Conservation (phyloP, 352 stramenopile species). For the Aphanomyces stellatus region DNA sequence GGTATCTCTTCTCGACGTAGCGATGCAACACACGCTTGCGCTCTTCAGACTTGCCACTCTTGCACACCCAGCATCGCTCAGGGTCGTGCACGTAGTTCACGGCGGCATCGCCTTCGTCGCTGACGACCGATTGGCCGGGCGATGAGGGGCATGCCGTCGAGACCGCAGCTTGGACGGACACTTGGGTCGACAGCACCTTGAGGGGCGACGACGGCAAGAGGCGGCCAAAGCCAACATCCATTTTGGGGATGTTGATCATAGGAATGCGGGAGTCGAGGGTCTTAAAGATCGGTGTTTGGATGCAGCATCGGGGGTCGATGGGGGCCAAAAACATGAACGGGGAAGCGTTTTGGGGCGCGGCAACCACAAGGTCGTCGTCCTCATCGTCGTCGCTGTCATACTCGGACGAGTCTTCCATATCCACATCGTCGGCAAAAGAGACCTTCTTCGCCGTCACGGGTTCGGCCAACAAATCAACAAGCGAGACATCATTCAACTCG, state of each 20-base stretch:
- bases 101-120: conserved; percentile 38
- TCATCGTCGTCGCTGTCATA: conserved; percentile 26
- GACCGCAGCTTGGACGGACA: conserved; percentile 14
- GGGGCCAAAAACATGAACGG: conserved; percentile 29
- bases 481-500: not conserved
- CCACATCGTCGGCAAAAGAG: conserved; percentile 21
- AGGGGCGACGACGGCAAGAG: conserved; percentile 21
- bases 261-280: conserved; percentile 71
- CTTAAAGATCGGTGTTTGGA: conserved; percentile 67
- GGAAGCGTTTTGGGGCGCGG: conserved; percentile 39
- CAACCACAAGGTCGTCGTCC: conserved; percentile 30
- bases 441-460: not conserved
- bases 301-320: conserved; percentile 66
- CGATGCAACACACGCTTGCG: conserved; percentile 77
- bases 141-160: conserved; percentile 14
- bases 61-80: conserved; percentile 81
- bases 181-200: conserved; percentile 1
- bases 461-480: conserved; percentile 7
- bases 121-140: conserved; percentile 12
- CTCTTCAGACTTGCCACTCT: conserved; percentile 70
- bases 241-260: conserved; percentile 50
- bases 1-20: conserved; percentile 71
- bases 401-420: conserved; percentile 33
- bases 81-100: conserved; percentile 57
- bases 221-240: conserved; percentile 39